Percentiles rank a stretch among this genome's conserved stretches.
Evolutionary conservation across 2,329 filamentous ascomycete genomes (phyloP).

Genomic region (Fusarium beomiforme): DNA sequence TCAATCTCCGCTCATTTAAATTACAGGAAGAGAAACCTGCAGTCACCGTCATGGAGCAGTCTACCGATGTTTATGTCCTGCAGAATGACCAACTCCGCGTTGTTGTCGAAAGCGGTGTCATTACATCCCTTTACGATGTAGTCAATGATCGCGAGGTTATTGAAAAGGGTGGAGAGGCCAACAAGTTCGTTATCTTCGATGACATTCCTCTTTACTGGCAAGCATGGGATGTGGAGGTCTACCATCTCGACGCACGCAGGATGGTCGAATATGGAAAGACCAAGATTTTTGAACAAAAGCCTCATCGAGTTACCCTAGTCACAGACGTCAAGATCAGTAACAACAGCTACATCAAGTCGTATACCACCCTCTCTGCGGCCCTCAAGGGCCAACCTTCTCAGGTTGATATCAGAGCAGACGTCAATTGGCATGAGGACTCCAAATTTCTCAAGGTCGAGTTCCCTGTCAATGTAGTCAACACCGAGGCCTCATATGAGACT

Average conservation of each 20-base stretch:
- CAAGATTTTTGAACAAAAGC: conserved; percentile 74
- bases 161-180: conserved; percentile 77
- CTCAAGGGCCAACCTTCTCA: conserved; percentile 68
- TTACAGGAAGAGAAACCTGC: conserved; percentile 54
- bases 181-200: conserved; percentile 94
- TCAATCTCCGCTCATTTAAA: conserved; percentile 63
- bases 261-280: conserved; percentile 77
- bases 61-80: conserved; percentile 76
- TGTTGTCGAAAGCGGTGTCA: conserved; percentile 76
- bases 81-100: conserved; percentile 81
- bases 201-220: conserved; percentile 98
- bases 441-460: conserved; percentile 99
- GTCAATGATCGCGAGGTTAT: conserved; percentile 80
- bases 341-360: conserved; percentile 85
- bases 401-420: conserved; percentile 82
- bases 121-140: conserved; percentile 86
- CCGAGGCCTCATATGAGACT: conserved; percentile 93
- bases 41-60: conserved; percentile 62
- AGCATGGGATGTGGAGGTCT: conserved; percentile 98
- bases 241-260: conserved; percentile 86
- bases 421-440: conserved; percentile 98
- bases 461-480: conserved; percentile 89
- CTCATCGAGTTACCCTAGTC: conserved; percentile 81
- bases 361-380: conserved; percentile 80
- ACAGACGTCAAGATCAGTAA: conserved; percentile 90